Evolutionary conservation across 495 filamentous ascomycete species (phyloP).

Genomic region (Penicillium cinerascens): DNA sequence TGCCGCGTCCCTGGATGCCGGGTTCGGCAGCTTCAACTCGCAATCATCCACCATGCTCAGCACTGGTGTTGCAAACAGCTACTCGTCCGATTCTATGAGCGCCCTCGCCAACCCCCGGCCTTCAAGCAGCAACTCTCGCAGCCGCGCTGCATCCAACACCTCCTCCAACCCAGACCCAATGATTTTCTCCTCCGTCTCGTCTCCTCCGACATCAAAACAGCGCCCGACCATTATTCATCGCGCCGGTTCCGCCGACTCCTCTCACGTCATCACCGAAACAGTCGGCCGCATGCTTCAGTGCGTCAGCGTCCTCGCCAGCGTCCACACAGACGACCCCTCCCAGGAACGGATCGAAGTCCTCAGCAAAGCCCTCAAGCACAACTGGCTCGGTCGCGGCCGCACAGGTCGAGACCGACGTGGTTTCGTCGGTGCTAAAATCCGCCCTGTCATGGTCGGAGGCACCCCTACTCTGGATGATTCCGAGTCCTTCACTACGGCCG

Average conservation of each 20-base stretch:
- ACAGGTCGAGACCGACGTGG: conserved; percentile 87
- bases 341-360: conserved; percentile 81
- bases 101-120: conserved; percentile 42
- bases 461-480: conserved; percentile 20
- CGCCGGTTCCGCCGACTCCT: conserved; percentile 53
- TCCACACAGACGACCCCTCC: conserved; percentile 65
- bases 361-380: conserved; percentile 82
- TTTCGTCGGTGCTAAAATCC: conserved; percentile 70
- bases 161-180: conserved; percentile 53
- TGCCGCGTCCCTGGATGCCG: conserved; percentile 67
- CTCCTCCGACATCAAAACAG: conserved; percentile 33
- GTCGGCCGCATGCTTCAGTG: conserved; percentile 97
- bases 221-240: conserved; percentile 43
- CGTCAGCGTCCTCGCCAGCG: conserved; percentile 79
- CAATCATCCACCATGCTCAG: conserved; percentile 69
- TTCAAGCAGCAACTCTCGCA: conserved; percentile 48
- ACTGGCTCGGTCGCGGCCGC: conserved; percentile 89
- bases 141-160: conserved; percentile 84
- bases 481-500: conserved; percentile 27
- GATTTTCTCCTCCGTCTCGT: conserved; percentile 53
- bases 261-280: conserved; percentile 81
- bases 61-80: conserved; percentile 45
- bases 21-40: conserved; percentile 67
- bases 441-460: conserved; percentile 33
- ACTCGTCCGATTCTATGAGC: conserved; percentile 45